phyloP scores from a whole-genome alignment of 495 filamentous ascomycete species.

The Letharia columbiana region DNA sequence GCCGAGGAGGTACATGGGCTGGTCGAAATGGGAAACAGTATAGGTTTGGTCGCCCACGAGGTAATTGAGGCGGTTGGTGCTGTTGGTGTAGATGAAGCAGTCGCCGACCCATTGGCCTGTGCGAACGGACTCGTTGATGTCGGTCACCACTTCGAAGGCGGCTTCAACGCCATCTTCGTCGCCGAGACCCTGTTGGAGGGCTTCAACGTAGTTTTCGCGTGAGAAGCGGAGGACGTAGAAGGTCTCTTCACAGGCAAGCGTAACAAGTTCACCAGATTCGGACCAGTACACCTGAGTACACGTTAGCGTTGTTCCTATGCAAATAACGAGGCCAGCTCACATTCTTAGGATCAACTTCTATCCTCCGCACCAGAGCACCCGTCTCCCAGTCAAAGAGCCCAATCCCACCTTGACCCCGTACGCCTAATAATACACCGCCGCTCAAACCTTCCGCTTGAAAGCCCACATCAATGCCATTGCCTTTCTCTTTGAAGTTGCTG shows the following conservation, averaged over 20 bases:
- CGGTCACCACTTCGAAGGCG: slow-evolving; percentile 92
- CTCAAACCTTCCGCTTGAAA: slow-evolving; percentile 91
- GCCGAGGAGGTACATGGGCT: slow-evolving; percentile 87
- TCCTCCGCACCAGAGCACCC: slow-evolving; percentile 79
- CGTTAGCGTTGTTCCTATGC: slow-evolving; percentile 6
- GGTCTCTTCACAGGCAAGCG: slow-evolving; percentile 87
- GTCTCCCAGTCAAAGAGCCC: slow-evolving; percentile 95
- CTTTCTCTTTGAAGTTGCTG: slow-evolving; percentile 94
- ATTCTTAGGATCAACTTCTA: slow-evolving; percentile 85
- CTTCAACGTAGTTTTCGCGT: slow-evolving; percentile 74
- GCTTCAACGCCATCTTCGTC: slow-evolving; percentile 96
- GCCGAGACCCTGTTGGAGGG: slow-evolving; percentile 66
- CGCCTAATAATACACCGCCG: slow-evolving; percentile 86
- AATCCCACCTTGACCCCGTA: slow-evolving; percentile 88
- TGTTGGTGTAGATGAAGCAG: slow-evolving; percentile 97
- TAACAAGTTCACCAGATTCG: slow-evolving; percentile 86
- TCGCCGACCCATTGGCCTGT: slow-evolving; percentile 99
- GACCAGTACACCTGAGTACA: slow-evolving; percentile 80
- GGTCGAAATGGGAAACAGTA: slow-evolving; percentile 96
- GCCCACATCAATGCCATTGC: slow-evolving; percentile 81
- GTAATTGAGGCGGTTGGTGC: slow-evolving; percentile 94
- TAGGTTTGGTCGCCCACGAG: slow-evolving; percentile 97
- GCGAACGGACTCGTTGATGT: slow-evolving; percentile 85
- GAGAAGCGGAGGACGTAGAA: slow-evolving; percentile 92
- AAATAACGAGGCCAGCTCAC: slow-evolving; percentile 36